phyloP scores from a whole-genome alignment of 2,329 filamentous ascomycete genomes.

The Verticillium dahliae region DNA sequence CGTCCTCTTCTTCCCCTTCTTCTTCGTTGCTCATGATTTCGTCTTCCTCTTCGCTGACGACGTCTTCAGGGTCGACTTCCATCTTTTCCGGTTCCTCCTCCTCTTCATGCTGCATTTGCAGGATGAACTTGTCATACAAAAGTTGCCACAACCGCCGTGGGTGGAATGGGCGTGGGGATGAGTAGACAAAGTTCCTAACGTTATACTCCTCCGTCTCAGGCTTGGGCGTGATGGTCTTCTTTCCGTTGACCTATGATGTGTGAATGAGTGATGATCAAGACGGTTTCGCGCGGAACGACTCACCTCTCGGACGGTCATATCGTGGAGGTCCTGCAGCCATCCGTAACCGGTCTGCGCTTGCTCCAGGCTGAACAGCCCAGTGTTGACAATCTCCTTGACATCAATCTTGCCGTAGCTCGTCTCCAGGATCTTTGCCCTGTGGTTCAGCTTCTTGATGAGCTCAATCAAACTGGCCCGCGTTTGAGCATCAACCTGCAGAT shows the following conservation, averaged over 20 bases:
- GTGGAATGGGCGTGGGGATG: conserved; percentile 48
- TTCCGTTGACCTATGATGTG: conserved; percentile 29
- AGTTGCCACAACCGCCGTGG: conserved; percentile 37
- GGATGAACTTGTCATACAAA: conserved; percentile 42
- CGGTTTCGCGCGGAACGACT: conserved; percentile 11
- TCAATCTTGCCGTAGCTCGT: conserved; percentile 53
- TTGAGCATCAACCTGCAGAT: conserved; percentile 26
- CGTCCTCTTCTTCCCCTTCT: conserved; percentile 15
- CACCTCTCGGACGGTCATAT: conserved; percentile 57
- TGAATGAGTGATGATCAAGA: too few relatives aligned
- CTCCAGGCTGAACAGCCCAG: conserved; percentile 57
- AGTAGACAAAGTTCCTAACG: conserved; percentile 65
- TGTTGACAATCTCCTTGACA: conserved; percentile 58
- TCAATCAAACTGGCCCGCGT: conserved; percentile 39
- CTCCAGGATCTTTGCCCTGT: conserved; percentile 57
- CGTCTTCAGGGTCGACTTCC: conserved; percentile 20
- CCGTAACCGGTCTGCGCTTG: conserved; percentile 59
- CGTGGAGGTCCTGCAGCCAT: conserved; percentile 64
- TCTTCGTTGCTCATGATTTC: conserved; percentile 16
- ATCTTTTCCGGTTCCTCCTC: conserved; percentile 26
- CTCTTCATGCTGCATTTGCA: conserved; percentile 36
- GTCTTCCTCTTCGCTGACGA: conserved; percentile 21
- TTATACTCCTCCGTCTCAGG: conserved; percentile 70
- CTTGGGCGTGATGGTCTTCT: conserved; percentile 53
- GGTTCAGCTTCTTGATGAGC: conserved; percentile 58